Percentiles rank a stretch among this genome's conserved stretches.
phyloP scores from a whole-genome alignment of 2,329 filamentous ascomycete genomes.

The Dryadomyces quercivorus region DNA sequence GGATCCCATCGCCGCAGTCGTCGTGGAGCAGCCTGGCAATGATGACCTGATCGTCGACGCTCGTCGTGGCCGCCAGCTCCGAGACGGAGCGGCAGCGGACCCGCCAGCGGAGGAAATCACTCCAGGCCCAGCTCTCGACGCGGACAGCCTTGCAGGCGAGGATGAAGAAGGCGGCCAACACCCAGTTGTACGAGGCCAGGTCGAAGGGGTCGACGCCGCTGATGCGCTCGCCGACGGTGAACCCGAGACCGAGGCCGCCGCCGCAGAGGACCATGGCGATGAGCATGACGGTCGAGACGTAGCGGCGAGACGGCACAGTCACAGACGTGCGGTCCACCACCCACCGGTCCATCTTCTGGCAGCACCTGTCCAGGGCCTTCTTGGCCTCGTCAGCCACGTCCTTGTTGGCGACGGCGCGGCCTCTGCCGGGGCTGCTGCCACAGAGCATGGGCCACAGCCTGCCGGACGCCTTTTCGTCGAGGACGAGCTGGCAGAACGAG shows the following conservation, averaged over 20 bases:
- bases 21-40: constrained; percentile 16
- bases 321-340: neutral
- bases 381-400: neutral
- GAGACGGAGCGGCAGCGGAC: constrained; percentile 17
- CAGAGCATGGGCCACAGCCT: neutral
- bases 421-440: too few species aligned
- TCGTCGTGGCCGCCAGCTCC: constrained; percentile 14
- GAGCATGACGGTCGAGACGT: constrained; percentile 3
- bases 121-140: constrained; percentile 18
- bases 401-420: neutral
- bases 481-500: neutral
- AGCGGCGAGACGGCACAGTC: neutral
- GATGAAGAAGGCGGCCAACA: constrained; percentile 15
- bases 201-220: constrained; percentile 20
- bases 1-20: constrained; percentile 7
- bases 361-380: neutral
- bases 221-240: constrained; percentile 16
- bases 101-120: constrained; percentile 16
- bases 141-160: constrained; percentile 15
- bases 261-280: constrained; percentile 8
- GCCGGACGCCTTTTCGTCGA: neutral
- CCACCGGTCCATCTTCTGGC: neutral
- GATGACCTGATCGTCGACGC: constrained; percentile 15
- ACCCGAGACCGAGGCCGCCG: constrained; percentile 16
- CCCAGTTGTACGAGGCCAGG: constrained; percentile 16